Percentiles rank a stretch among this genome's conserved stretches.
Evolutionary conservation across 148 eudicot genomes (phyloP).

Genomic region (Chenopodium album): DNA sequence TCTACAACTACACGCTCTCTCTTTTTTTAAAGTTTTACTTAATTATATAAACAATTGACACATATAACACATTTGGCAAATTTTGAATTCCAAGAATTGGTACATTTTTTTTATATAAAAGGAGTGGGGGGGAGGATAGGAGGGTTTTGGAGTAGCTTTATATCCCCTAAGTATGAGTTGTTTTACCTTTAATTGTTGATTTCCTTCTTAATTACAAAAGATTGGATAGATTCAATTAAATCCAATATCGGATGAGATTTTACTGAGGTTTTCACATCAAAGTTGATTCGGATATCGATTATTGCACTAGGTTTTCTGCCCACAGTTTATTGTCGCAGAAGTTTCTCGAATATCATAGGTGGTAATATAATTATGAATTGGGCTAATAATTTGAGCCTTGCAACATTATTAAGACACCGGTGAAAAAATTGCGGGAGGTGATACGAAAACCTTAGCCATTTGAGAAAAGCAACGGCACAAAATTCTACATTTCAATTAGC

Average conservation of each 20-base stretch:
- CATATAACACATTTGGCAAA: conserved; percentile 8
- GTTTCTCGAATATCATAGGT: too few relatives aligned
- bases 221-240: neutral
- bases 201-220: neutral
- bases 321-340: too few relatives aligned
- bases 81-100: conserved; percentile 7
- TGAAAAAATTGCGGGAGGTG: too few relatives aligned
- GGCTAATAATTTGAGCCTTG: too few relatives aligned
- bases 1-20: conserved; percentile 11
- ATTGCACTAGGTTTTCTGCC: too few relatives aligned
- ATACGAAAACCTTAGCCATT: too few relatives aligned
- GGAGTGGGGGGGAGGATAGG: neutral
- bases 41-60: neutral
- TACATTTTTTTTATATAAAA: neutral
- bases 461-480: neutral
- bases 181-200: neutral
- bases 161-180: too few relatives aligned
- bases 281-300: too few relatives aligned
- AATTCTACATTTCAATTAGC: neutral
- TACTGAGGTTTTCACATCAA: neutral
- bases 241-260: neutral
- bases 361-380: too few relatives aligned
- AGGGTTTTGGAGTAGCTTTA: too few relatives aligned
- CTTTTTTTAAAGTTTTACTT: neutral
- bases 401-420: too few relatives aligned